A percentile compares a stretch with the other conserved stretches of the same genome.
Evolutionary conservation across 2,329 filamentous ascomycete species (phyloP).

Genomic region (Metarhizium rileyi): DNA sequence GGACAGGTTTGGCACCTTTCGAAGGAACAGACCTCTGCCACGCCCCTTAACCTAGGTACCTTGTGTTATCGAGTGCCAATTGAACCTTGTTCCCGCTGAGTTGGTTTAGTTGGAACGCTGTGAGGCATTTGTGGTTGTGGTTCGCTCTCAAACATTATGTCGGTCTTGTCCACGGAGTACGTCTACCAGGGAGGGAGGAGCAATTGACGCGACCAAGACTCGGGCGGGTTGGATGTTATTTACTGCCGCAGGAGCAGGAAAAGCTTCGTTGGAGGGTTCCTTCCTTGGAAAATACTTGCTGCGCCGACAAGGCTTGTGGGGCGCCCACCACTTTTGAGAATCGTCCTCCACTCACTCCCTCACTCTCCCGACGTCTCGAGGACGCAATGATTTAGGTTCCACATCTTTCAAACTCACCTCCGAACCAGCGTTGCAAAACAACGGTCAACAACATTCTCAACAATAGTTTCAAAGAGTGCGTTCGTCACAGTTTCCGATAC

Average conservation of each 20-base stretch:
- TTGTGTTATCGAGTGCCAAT: background rate
- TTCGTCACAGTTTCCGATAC: too few species aligned
- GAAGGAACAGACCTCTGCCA: background rate
- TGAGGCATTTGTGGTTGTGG: background rate
- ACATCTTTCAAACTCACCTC: background rate
- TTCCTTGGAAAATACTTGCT: background rate
- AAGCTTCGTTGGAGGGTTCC: background rate
- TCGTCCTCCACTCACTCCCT: background rate
- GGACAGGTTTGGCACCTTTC: background rate
- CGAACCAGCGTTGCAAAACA: background rate
- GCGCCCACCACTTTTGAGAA: background rate
- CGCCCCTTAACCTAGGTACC: too few species aligned
- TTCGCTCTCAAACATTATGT: background rate
- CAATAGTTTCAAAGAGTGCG: background rate
- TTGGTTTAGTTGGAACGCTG: background rate
- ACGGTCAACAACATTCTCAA: background rate
- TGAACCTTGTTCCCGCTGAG: background rate
- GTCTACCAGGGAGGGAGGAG: too few species aligned
- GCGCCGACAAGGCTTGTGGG: background rate
- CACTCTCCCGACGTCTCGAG: background rate
- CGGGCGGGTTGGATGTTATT: too few species aligned
- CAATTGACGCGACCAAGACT: too few species aligned
- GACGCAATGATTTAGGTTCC: background rate
- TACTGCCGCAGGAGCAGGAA: background rate
- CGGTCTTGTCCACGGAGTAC: too few species aligned